Base-by-base conservation (phyloP, 192 early-diverging fungal species). In the Spizellomyces sp. region DNA sequence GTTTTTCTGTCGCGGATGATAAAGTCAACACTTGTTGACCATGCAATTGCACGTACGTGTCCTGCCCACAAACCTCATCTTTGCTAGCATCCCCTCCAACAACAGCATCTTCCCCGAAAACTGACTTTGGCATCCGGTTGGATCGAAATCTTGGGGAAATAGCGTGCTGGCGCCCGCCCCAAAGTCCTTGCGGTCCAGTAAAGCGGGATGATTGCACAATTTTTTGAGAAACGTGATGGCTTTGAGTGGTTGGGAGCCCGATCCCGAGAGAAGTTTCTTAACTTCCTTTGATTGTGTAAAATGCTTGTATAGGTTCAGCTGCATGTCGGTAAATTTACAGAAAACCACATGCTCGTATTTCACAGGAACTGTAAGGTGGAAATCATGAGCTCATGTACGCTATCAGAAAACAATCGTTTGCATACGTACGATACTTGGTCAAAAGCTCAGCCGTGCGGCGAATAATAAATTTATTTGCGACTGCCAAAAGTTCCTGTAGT, bases 291-390 rank as follows among this genome's bases (percentile, higher is more conserved):
- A 88, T 15, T 78, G 77, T 19, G 91, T 78, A 55, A 93, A 99
- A 50, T 89, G 72, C 57, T 91, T 85, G 75, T 99, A 99, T 6
- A 99, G 76, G 9, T 86, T 77, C 7, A 87, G 63, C 76, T 99
- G 98, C 22, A 92, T 73, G 5, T 83, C 79, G 8, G 90, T 86
- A 17, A 96, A 80, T 62, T 88, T 87, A 74, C 94, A 95, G 79
- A 99, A 99, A 27, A 99, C 98, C 8, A 99, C 95, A 75, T 99
- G 93, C 69, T 99, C 98, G 84, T 92, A 98, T 75, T 99, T 99
- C 22, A 88, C 86, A 1, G 98, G 96, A 55, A 99, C 92, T 95
- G 71, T 4, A 54, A n/a, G 12, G 50, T 4, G 48, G 8, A n/a
- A n/a, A 47, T 48, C 22, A 54, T 19, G 14, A 54, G 50, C 12